Percentiles rank a stretch among this genome's conserved stretches.
phyloP scores from a whole-genome alignment of 345 rosid genomes.

The Citrus glauca region DNA sequence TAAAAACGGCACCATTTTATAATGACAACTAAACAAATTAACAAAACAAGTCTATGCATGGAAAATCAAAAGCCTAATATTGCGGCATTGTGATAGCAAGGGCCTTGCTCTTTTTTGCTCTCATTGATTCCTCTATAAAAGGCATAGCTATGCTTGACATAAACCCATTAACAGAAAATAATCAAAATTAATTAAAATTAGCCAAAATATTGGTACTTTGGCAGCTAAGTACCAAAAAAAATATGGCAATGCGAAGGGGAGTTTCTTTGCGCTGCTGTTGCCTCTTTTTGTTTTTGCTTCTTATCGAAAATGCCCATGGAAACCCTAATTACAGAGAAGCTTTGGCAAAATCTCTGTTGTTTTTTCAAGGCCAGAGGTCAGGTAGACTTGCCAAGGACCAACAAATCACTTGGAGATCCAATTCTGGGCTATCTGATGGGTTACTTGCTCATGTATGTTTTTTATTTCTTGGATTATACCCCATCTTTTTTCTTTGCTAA shows the following conservation, averaged over 20 bases:
- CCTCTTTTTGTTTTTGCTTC: constrained; percentile 19
- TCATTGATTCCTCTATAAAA: constrained; percentile 2
- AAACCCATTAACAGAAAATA: background rate
- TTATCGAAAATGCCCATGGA: constrained; percentile 29
- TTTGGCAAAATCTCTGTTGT: constrained; percentile 66
- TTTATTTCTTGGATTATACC: background rate
- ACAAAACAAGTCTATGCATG: background rate
- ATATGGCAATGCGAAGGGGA: constrained; percentile 6
- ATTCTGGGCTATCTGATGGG: constrained; percentile 80
- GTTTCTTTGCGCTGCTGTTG: constrained; percentile 9
- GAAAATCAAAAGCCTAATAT: constrained; percentile 13
- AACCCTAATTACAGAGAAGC: constrained; percentile 83
- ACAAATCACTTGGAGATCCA: constrained; percentile 64
- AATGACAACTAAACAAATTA: background rate
- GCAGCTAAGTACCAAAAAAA: background rate
- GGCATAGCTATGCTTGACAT: background rate
- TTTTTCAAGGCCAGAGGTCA: constrained; percentile 91
- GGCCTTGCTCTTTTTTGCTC: background rate
- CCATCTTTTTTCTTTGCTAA: background rate
- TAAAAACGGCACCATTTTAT: background rate
- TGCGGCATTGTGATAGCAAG: constrained; percentile 1
- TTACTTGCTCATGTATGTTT: constrained; percentile 44
- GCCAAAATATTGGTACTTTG: background rate
- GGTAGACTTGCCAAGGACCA: constrained; percentile 63
- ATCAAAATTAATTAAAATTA: background rate